Evolutionary conservation across 805 yeast species (phyloP).

Genomic region (Wickerhamiella azyma): DNA sequence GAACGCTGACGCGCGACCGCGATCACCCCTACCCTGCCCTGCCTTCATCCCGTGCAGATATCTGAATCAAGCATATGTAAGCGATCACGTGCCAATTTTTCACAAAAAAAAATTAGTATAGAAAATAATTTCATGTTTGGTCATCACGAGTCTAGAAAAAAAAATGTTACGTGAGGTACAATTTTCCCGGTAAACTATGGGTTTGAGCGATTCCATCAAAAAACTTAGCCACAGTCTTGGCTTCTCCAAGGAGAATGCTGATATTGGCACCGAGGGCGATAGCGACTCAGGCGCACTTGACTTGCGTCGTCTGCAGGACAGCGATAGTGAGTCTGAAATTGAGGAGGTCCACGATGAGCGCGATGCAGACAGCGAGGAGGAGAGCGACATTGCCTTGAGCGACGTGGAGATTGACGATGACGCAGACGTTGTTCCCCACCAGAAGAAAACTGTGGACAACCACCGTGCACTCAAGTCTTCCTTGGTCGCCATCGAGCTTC

Average conservation of each 20-base stretch:
- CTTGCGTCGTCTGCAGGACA: slow-evolving; percentile 23
- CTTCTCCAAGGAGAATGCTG: slow-evolving; percentile 7
- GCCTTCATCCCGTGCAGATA: too few species aligned
- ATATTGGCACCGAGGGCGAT: not conserved
- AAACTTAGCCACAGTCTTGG: slow-evolving; percentile 18
- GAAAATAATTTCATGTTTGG: not conserved
- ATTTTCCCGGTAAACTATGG: slow-evolving; percentile 11
- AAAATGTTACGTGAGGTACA: not conserved
- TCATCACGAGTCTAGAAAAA: not conserved
- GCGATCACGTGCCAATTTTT: not conserved
- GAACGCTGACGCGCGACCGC: too few species aligned
- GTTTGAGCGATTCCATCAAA: slow-evolving; percentile 20
- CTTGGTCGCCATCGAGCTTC: slow-evolving; percentile 26
- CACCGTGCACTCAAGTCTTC: slow-evolving; percentile 44
- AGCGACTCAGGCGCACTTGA: slow-evolving; percentile 1
- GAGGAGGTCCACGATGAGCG: slow-evolving; percentile 34
- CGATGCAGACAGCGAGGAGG: slow-evolving; percentile 41
- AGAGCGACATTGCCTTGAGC: slow-evolving; percentile 68
- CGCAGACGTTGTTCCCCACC: slow-evolving; percentile 86
- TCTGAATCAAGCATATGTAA: not conserved
- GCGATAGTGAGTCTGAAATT: slow-evolving; percentile 22
- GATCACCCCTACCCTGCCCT: too few species aligned
- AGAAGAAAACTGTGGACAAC: slow-evolving; percentile 80
- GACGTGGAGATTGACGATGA: slow-evolving; percentile 90
- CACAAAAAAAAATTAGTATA: too few species aligned